These are phyloP conservation scores for Vitis vinifera DNA, from an alignment of 164 flowering plant genomes.

Conservation along the genomic window ASM3070453v1 NC_081806.1:4827501-4828000, in stretches of 20 bases:
- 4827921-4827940: background rate
- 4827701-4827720: background rate
- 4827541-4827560: constrained; percentile 3
- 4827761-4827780: background rate
- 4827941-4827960: background rate
- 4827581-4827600: constrained; percentile 9
- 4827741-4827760: background rate
- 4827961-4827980: no score
- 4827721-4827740: background rate
- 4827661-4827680: constrained; percentile 1
- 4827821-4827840: no score
- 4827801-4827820: no score
- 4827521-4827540: constrained; percentile 9
- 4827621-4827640: constrained; percentile 1
- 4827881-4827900: background rate
- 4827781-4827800: background rate
- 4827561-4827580: background rate
- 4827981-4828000: no score
- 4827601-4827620: constrained; percentile 19
- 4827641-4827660: background rate
- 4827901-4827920: background rate
- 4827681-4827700: background rate
- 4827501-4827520: constrained; percentile 21
- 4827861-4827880: no score
- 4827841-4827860: no score